These are phyloP conservation scores for Closterium sp. DNA, from an alignment of 139 green algal species.

Conservation along the genomic window DNA sequence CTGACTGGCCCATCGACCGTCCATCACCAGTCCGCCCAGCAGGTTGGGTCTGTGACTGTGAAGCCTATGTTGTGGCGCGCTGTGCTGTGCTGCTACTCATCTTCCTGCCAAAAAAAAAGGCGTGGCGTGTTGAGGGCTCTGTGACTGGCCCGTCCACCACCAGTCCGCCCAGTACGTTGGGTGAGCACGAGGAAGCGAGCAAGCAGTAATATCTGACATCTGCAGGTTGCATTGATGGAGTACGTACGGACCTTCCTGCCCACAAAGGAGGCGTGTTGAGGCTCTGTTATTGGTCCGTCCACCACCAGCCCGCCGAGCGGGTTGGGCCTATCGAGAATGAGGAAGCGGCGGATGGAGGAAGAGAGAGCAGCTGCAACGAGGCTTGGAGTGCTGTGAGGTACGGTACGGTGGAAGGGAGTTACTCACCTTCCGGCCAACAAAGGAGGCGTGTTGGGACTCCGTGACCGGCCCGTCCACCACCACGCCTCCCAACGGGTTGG, in stretches of 20 bases:
- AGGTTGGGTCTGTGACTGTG: too few relatives aligned
- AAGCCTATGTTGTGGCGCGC: too few relatives aligned
- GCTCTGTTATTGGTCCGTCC: conserved; percentile 15
- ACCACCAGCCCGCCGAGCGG: not conserved
- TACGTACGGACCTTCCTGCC: too few relatives aligned
- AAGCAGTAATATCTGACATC: too few relatives aligned
- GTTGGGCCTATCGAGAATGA: not conserved
- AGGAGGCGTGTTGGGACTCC: not conserved
- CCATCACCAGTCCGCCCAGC: too few relatives aligned
- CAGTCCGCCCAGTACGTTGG: not conserved
- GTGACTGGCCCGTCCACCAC: conserved; percentile 53
- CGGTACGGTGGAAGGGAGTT: too few relatives aligned
- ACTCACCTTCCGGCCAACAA: not conserved
- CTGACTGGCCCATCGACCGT: too few relatives aligned
- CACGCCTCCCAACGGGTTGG: not conserved
- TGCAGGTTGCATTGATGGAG: too few relatives aligned
- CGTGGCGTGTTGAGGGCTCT: not conserved
- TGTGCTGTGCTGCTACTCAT: too few relatives aligned
- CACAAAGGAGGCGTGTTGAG: conserved; percentile 26
- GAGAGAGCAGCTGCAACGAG: conserved; percentile 45
- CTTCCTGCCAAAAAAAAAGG: not conserved
- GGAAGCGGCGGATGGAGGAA: not conserved
- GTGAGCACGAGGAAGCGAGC: too few relatives aligned
- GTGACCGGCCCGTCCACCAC: conserved; percentile 52
- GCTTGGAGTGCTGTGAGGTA: too few relatives aligned